These are phyloP conservation scores for Phytophthora melonis DNA, from an alignment of 352 stramenopile species.

Conservation along the genomic window DNA sequence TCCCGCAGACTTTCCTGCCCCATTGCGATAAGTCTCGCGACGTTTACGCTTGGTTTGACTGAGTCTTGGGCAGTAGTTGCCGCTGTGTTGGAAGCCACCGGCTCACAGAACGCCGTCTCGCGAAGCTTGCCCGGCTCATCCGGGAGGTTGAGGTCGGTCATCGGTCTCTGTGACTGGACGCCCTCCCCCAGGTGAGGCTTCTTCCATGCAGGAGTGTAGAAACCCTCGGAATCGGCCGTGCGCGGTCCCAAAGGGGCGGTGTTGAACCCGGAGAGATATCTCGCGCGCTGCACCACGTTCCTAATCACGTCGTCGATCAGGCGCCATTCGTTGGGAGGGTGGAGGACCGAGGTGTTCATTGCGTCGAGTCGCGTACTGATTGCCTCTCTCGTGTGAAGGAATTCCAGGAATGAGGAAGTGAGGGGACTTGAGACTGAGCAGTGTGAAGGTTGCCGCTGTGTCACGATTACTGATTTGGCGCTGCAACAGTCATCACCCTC, in stretches of 20 bases:
- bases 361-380: neutral
- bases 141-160: no score
- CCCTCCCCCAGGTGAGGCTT: neutral
- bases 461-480: slow-evolving; percentile 1
- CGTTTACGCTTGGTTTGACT: neutral
- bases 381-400: neutral
- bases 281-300: neutral
- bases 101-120: neutral
- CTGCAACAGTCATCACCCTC: no score
- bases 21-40: neutral
- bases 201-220: neutral
- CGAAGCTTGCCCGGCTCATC: neutral
- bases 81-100: neutral
- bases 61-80: neutral
- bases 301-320: neutral
- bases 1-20: slow-evolving; percentile 9
- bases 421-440: no score
- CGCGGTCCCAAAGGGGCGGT: neutral
- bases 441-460: neutral
- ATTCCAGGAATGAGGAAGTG: neutral
- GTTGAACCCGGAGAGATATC: neutral
- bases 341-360: slow-evolving; percentile 5
- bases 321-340: neutral
- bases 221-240: neutral
- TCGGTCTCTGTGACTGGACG: neutral